Percentiles rank a stretch among this genome's conserved stretches.
These are phyloP conservation scores for Babesia sp. DNA, from an alignment of 169 alveolate genomes.

Conservation along the genomic window DNA sequence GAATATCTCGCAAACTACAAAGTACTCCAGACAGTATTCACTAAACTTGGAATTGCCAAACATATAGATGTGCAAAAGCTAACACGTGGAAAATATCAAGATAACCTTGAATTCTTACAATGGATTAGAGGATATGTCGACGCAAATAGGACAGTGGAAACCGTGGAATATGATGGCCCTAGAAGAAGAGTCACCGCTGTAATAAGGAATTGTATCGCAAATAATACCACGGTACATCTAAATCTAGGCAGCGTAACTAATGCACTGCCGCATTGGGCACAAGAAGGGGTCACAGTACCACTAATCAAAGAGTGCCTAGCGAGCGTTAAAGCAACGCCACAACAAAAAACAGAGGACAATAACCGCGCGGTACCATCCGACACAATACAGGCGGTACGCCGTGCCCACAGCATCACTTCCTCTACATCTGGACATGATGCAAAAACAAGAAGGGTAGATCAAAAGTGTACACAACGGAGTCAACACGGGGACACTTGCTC, in stretches of 20 bases:
- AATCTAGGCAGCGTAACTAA: conserved; percentile 55
- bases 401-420: not conserved
- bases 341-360: not conserved
- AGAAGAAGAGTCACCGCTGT: conserved; percentile 64
- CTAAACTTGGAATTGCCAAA: conserved; percentile 84
- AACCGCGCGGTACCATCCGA: not conserved
- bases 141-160: conserved; percentile 78
- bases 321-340: not conserved
- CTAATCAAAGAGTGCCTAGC: conserved; percentile 33
- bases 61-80: conserved; percentile 90
- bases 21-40: conserved; percentile 91
- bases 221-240: conserved; percentile 60
- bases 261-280: conserved; percentile 49
- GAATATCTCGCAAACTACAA: conserved; percentile 93
- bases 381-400: not conserved
- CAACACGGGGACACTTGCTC: not conserved
- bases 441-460: not conserved
- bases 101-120: conserved; percentile 94
- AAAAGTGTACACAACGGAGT: not conserved
- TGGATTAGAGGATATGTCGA: conserved; percentile 96
- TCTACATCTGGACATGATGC: not conserved
- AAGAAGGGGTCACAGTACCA: conserved; percentile 27
- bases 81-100: conserved; percentile 93
- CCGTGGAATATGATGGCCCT: conserved; percentile 60
- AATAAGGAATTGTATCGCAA: conserved; percentile 36